Conservation (phyloP, 176 grass and related monocot species). For the Triticum dicoccoides region DNA sequence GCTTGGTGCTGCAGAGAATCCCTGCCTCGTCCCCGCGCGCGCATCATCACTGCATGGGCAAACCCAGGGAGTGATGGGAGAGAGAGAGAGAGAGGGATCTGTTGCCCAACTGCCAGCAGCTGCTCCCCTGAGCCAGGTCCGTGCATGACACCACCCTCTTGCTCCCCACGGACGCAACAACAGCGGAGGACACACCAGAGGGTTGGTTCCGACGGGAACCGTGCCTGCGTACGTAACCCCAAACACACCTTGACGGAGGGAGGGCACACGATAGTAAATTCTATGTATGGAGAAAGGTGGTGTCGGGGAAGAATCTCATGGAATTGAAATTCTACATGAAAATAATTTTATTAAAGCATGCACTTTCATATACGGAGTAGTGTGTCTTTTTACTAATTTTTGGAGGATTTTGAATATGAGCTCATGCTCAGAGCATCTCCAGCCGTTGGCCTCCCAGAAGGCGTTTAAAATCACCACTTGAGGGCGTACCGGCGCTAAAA, state of each 20-base stretch:
- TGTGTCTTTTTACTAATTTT: not conserved
- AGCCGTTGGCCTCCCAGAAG: too few species aligned
- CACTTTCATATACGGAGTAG: too few species aligned
- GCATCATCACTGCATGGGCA: constrained; percentile 10
- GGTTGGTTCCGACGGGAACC: not conserved
- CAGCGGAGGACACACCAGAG: constrained; percentile 11
- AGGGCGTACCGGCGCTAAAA: too few species aligned
- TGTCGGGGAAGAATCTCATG: too few species aligned
- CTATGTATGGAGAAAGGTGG: too few species aligned
- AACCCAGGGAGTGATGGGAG: not conserved
- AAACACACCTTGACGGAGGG: too few species aligned
- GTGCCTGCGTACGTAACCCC: not conserved
- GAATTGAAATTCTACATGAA: too few species aligned
- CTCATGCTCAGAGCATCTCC: not conserved
- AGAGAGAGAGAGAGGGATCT: not conserved
- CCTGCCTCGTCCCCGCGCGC: not conserved
- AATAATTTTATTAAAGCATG: too few species aligned
- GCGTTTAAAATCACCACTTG: too few species aligned
- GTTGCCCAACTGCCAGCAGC: constrained; percentile 58
- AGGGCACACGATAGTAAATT: too few species aligned
- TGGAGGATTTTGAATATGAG: not conserved
- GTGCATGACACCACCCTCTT: constrained; percentile 10
- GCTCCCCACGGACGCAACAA: constrained; percentile 40
- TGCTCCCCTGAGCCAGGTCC: constrained; percentile 15
- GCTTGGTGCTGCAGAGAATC: constrained; percentile 33